Base-by-base conservation (phyloP, 1,284 basidiomycete genomes). In the Inonotus obliquus region DNA sequence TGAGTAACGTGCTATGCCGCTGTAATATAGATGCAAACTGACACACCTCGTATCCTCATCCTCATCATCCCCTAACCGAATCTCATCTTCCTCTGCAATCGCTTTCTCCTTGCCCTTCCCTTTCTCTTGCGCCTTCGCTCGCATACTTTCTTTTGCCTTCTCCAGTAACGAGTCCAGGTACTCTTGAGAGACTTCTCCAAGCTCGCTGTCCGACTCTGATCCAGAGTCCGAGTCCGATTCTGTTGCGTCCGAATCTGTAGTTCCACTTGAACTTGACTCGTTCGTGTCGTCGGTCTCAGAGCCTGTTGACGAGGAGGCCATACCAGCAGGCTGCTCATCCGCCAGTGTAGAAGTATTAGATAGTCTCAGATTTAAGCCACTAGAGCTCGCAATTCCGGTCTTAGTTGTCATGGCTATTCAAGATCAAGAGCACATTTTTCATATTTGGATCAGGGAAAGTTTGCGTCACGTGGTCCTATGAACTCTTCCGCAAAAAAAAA, bases 81-180 rank as follows among this genome's bases (percentile, higher is more conserved):
- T 72, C 56, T 73, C 72, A 29, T 75, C 71, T 58, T 74, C 72
- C 57, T 69, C 39, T 35, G 65, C 52, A 55, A 67, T 62, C 63
- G 68, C 69, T 35, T 68, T 67, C 55, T 60, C 68, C 45, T 72
- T 51, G 59, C 69, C 67, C 13, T 65, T 70, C 61, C 51, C 48
- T 63, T 67, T 65, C 48, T 60, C 60, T 41, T 59, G 65, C 29
- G 65, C 67, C 53, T 67, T 73, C 64, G 70, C 72, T 48, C 70
- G 73, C 48, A 77, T 82, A 73, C 79, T 84, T 67, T 74, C 73
- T 67, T 79, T 79, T 25, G 83, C 89, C 68, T 77, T 83, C 67
- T 81, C 80, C 29, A 92, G 74, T 0, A 91, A 74, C 10, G 81
- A 82, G 44, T 87, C 79, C 1, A 92, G 76, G 62, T 86, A 85